Conservation (phyloP, 192 early-diverging fungal species). For the Mortierella hygrophila region DNA sequence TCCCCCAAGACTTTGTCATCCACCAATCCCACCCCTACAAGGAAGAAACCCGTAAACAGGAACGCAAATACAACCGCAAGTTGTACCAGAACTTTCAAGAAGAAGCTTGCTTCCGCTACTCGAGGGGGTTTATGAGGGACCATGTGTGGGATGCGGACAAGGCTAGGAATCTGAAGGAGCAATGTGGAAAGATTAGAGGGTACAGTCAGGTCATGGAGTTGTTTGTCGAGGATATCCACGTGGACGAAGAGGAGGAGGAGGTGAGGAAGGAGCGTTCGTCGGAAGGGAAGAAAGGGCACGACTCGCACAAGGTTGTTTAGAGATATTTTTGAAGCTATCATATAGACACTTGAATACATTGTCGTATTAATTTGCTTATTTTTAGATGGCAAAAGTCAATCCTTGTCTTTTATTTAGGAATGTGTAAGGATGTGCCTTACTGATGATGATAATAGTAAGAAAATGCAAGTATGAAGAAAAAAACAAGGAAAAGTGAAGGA, state of each 20-base stretch:
- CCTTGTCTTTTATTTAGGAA: no score
- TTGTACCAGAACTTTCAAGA: constrained; percentile 68
- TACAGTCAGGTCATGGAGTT: constrained; percentile 60
- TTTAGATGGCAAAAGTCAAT: no score
- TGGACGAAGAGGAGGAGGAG: not conserved
- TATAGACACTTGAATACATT: not conserved
- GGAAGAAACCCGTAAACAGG: constrained; percentile 66
- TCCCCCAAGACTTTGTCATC: constrained; percentile 69
- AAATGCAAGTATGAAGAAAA: not conserved
- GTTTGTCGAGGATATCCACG: constrained; percentile 2
- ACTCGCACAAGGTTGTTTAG: not conserved
- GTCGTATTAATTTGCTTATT: no score
- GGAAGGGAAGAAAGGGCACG: not conserved
- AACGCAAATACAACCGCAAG: constrained; percentile 71
- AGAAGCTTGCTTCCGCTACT: constrained; percentile 65
- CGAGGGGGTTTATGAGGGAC: constrained; percentile 55
- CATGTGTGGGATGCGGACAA: constrained; percentile 54
- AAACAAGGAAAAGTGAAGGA: not conserved
- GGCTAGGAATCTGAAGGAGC: constrained; percentile 60
- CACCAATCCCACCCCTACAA: constrained; percentile 72
- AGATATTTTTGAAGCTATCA: not conserved
- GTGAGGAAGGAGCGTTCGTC: not conserved
- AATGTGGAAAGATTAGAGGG: constrained; percentile 66
- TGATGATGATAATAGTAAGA: not conserved
- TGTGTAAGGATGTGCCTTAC: no score